Evolutionary conservation across 352 stramenopile species (phyloP).

Genomic region (Globisporangium recalcitrans): DNA sequence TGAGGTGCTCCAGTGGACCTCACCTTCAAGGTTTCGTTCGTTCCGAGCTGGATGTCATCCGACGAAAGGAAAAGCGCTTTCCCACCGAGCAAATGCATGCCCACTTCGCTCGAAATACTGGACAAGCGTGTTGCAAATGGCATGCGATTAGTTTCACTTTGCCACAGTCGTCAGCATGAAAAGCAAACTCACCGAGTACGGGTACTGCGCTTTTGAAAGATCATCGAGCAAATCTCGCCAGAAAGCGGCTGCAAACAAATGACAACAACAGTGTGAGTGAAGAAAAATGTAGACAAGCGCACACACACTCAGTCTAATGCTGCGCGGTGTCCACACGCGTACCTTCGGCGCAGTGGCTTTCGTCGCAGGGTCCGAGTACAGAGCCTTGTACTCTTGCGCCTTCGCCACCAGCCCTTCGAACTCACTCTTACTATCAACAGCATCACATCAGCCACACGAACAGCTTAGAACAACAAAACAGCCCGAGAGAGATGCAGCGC

Average conservation of each 20-base stretch:
- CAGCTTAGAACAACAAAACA: background rate
- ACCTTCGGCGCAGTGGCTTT: constrained; percentile 52
- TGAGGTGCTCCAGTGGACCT: background rate
- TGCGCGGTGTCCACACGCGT: background rate
- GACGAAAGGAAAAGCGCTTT: constrained; percentile 96
- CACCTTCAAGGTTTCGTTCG: constrained; percentile 94
- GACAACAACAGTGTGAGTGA: too few relatives aligned
- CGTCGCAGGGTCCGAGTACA: constrained; percentile 50
- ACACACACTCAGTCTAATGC: background rate
- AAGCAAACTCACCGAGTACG: constrained; percentile 56
- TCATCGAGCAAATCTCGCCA: constrained; percentile 88
- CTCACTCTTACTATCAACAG: constrained; percentile 24
- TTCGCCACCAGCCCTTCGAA: constrained; percentile 58
- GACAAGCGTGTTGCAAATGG: background rate
- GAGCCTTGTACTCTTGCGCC: constrained; percentile 62
- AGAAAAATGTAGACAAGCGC: background rate
- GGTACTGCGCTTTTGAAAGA: constrained; percentile 93
- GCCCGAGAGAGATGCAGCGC: too few relatives aligned
- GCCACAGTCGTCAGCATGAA: background rate
- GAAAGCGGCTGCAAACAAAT: constrained; percentile 32
- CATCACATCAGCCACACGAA: background rate
- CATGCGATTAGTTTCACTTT: background rate
- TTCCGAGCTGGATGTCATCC: constrained; percentile 97
- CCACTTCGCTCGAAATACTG: constrained; percentile 92
- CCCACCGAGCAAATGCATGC: constrained; percentile 94